phyloP scores from a whole-genome alignment of 305 asterid genomes.

The Solanum aculeatissimum region DNA sequence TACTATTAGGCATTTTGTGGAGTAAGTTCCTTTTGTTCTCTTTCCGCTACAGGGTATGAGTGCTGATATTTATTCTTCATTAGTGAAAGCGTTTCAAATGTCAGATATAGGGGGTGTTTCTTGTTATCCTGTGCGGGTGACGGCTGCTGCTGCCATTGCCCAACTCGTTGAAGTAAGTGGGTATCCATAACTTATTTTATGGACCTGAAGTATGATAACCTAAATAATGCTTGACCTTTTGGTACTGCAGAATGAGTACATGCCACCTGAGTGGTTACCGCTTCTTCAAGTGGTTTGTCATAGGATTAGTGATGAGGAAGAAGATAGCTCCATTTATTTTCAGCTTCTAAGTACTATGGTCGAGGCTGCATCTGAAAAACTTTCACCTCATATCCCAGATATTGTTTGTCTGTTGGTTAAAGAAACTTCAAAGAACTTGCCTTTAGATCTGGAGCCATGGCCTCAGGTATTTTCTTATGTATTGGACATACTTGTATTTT shows the following conservation, averaged over 20 bases:
- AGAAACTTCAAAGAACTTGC: constrained; percentile 17
- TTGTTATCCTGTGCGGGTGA: constrained; percentile 31
- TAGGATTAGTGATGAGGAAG: constrained; percentile 21
- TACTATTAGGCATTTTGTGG: neutral
- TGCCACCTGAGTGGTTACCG: constrained; percentile 35
- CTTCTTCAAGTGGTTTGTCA: constrained; percentile 25
- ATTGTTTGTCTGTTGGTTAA: constrained; percentile 22
- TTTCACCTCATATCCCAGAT: constrained; percentile 27
- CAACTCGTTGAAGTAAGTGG: constrained; percentile 33
- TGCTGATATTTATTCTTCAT: constrained; percentile 21
- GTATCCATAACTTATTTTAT: neutral
- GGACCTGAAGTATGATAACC: neutral
- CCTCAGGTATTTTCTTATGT: constrained; percentile 17
- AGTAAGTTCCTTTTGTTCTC: neutral
- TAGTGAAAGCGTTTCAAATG: constrained; percentile 24
- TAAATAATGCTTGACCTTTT: neutral
- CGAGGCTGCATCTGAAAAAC: constrained; percentile 23
- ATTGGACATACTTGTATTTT: neutral
- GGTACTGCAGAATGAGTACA: constrained; percentile 29
- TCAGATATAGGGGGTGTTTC: constrained; percentile 21
- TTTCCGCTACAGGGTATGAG: constrained; percentile 24
- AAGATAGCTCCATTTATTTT: constrained; percentile 20
- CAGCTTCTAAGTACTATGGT: constrained; percentile 29
- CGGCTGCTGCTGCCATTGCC: constrained; percentile 35
- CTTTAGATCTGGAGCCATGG: constrained; percentile 26